Evolutionary conservation across 495 filamentous ascomycete genomes (phyloP).

Genomic region (Rusavskia elegans): DNA sequence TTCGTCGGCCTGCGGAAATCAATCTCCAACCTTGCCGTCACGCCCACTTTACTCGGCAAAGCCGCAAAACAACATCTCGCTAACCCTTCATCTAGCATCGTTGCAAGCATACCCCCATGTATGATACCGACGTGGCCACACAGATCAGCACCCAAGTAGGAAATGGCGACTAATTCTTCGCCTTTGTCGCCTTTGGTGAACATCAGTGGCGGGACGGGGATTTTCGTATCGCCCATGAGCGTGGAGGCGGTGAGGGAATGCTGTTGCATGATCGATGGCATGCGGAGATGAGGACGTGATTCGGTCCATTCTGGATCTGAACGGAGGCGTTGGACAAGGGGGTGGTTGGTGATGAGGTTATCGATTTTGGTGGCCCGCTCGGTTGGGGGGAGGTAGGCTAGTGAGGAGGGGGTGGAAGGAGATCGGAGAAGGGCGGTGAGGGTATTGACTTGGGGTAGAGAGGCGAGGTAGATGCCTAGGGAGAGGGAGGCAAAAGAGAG

Average conservation of each 20-base stretch:
- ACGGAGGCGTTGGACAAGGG: conserved; percentile 50
- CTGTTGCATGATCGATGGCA: conserved; percentile 45
- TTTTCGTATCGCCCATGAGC: conserved; percentile 55
- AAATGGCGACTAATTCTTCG: conserved; percentile 55
- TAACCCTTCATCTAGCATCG: conserved; percentile 80
- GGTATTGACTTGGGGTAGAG: conserved; percentile 9
- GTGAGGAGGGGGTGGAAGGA: conserved; percentile 57
- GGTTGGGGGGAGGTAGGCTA: conserved; percentile 47
- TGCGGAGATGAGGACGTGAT: conserved; percentile 73
- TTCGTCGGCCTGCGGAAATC: conserved; percentile 70
- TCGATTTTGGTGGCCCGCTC: conserved; percentile 48
- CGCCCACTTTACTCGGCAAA: conserved; percentile 71
- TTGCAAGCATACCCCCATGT: conserved; percentile 83
- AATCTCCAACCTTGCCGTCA: conserved; percentile 84
- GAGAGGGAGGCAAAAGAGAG: conserved; percentile 13
- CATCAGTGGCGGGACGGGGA: conserved; percentile 68
- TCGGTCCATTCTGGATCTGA: conserved; percentile 51
- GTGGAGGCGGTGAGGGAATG: conserved; percentile 75
- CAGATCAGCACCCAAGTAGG: conserved; percentile 65
- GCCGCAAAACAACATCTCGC: conserved; percentile 84
- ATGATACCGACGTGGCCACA: conserved; percentile 88
- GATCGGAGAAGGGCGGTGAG: conserved; percentile 18
- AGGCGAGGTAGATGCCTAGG: conserved; percentile 11
- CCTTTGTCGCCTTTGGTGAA: conserved; percentile 49
- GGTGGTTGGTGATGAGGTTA: conserved; percentile 57